Evolutionary conservation across 192 early-diverging fungal species (phyloP).

Genomic region (Chytriomyces sp.): DNA sequence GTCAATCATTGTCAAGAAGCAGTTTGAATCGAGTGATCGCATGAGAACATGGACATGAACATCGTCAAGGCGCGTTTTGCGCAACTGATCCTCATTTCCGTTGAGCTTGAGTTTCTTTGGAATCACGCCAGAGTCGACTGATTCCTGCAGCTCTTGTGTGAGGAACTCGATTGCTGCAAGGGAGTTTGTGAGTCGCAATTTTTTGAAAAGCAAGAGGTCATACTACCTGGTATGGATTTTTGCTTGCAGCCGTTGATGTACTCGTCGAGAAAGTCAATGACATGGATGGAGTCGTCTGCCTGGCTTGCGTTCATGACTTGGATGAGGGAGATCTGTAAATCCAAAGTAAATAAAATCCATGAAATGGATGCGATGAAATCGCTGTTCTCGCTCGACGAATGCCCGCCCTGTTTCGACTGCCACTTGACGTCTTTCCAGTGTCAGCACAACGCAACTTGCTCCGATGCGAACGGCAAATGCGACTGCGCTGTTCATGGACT

Average conservation of each 20-base stretch:
- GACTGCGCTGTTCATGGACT: slow-evolving; percentile 55
- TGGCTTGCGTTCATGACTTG: not conserved
- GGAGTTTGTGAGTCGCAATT: not conserved
- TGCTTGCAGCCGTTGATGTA: slow-evolving; percentile 2
- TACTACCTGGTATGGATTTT: slow-evolving; percentile 7
- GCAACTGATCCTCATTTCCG: slow-evolving; percentile 42
- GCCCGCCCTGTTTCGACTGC: too few species aligned
- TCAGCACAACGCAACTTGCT: slow-evolving; percentile 76
- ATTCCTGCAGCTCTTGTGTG: slow-evolving; percentile 7
- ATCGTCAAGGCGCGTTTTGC: slow-evolving; percentile 39
- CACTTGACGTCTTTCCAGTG: slow-evolving; percentile 75
- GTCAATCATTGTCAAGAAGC: slow-evolving; percentile 48
- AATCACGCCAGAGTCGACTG: slow-evolving; percentile 20
- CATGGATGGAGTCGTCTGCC: slow-evolving; percentile 24
- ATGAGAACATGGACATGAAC: slow-evolving; percentile 41
- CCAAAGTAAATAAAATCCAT: not conserved
- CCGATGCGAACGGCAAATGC: slow-evolving; percentile 75
- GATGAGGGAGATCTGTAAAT: not conserved
- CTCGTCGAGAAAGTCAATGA: slow-evolving; percentile 37
- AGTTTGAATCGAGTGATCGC: slow-evolving; percentile 36
- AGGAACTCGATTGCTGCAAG: slow-evolving; percentile 7
- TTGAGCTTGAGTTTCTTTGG: slow-evolving; percentile 42
- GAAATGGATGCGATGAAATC: too few species aligned
- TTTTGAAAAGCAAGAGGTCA: too few species aligned
- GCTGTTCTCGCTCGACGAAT: too few species aligned